Percentiles rank a stretch among this genome's conserved stretches.
Evolutionary conservation across 2,329 filamentous ascomycete genomes (phyloP).

Genomic region (Botrytis hyacinthi): DNA sequence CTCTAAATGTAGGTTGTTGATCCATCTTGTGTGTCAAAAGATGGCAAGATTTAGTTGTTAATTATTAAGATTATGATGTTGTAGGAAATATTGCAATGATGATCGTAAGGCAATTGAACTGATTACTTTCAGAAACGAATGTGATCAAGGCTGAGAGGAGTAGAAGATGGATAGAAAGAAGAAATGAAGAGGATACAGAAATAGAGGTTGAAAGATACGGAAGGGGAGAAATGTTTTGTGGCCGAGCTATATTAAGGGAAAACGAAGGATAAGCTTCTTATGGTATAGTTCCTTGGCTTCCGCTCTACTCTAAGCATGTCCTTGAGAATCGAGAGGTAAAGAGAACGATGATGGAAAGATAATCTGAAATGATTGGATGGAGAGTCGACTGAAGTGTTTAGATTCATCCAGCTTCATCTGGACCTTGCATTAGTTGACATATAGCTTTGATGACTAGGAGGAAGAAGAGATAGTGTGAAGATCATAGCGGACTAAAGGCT

Average conservation of each 20-base stretch:
- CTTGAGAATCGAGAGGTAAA: not conserved
- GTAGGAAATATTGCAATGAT: not conserved
- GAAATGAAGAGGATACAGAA: not conserved
- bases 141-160: not conserved
- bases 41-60: no score
- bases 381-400: not conserved
- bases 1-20: constrained; percentile 24
- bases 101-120: not conserved
- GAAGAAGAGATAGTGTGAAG: not conserved
- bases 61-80: not conserved
- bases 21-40: not conserved
- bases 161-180: not conserved
- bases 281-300: not conserved
- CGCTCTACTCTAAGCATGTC: not conserved
- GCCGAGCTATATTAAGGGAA: not conserved
- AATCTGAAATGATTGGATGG: not conserved
- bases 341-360: not conserved
- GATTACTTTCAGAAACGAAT: not conserved
- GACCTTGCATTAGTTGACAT: not conserved
- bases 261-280: not conserved
- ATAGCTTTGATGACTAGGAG: not conserved
- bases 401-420: not conserved
- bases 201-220: not conserved
- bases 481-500: not conserved
- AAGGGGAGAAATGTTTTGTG: not conserved